Evolutionary conservation across 768 basidiomycete species (phyloP).

Genomic region (Clavaria fumosa): DNA sequence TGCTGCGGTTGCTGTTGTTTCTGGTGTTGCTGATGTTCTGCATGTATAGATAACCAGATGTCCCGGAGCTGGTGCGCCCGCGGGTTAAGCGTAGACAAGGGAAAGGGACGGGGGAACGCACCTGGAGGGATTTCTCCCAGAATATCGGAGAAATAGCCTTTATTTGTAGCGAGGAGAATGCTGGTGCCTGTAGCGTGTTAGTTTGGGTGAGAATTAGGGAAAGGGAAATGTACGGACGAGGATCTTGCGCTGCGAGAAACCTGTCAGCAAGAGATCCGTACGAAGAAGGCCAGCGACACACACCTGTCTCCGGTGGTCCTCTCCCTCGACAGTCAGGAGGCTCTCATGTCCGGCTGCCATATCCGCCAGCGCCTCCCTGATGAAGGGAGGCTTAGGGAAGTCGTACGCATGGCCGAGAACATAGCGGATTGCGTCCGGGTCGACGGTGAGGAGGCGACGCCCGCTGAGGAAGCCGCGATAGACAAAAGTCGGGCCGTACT

Average conservation of each 20-base stretch:
- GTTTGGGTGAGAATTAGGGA: not conserved
- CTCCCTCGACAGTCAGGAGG: slow-evolving; percentile 37
- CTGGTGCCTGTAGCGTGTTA: slow-evolving; percentile 24
- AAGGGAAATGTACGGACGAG: slow-evolving; percentile 25
- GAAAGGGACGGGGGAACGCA: slow-evolving; percentile 14
- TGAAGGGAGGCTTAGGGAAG: slow-evolving; percentile 48
- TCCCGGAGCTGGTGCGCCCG: slow-evolving; percentile 28
- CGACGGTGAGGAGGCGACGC: slow-evolving; percentile 40
- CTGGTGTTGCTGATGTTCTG: too few species aligned
- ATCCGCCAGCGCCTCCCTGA: slow-evolving; percentile 32
- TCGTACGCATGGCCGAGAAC: slow-evolving; percentile 41
- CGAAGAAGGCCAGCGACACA: slow-evolving; percentile 8
- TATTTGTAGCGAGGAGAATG: slow-evolving; percentile 35
- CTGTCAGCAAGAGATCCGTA: slow-evolving; percentile 3
- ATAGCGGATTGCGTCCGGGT: slow-evolving; percentile 39
- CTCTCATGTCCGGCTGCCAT: slow-evolving; percentile 38
- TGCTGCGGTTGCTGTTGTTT: too few species aligned
- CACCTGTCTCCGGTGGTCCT: slow-evolving; percentile 39
- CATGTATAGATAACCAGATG: slow-evolving; percentile 27
- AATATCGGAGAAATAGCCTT: slow-evolving; percentile 40
- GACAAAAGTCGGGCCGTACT: slow-evolving; percentile 33
- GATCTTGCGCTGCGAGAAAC: slow-evolving; percentile 28
- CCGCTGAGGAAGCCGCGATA: slow-evolving; percentile 39
- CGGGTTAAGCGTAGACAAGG: not conserved
- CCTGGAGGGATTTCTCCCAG: slow-evolving; percentile 38